Evolutionary conservation across 495 filamentous ascomycete species (phyloP).

Genomic region (Talaromyces nanjingensis): DNA sequence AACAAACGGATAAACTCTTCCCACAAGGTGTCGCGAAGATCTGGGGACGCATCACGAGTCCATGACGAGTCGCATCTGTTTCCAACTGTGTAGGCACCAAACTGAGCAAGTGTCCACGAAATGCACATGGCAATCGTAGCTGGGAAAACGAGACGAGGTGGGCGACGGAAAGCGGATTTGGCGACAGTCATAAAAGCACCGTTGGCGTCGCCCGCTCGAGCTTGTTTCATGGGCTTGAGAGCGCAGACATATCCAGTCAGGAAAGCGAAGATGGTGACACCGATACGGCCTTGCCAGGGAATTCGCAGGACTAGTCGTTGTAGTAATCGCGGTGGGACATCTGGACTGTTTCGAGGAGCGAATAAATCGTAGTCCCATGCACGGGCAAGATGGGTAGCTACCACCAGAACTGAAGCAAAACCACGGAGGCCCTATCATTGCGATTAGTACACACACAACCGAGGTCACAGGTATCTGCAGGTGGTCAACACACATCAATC

Average conservation of each 20-base stretch:
- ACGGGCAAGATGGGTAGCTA: conserved; percentile 56
- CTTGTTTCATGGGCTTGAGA: conserved; percentile 55
- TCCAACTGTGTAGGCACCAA: conserved; percentile 51
- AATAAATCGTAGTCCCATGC: conserved; percentile 54
- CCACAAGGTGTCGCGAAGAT: conserved; percentile 28
- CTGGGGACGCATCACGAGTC: conserved; percentile 49
- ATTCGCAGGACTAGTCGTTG: conserved; percentile 57
- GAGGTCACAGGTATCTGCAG: not conserved
- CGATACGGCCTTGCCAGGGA: conserved; percentile 55
- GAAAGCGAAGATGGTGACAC: conserved; percentile 60
- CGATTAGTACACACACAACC: not conserved
- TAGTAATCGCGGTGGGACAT: conserved; percentile 41
- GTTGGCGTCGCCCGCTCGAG: conserved; percentile 46
- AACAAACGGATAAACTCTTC: conserved; percentile 36
- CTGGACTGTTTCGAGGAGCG: conserved; percentile 41
- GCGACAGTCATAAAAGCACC: conserved; percentile 47
- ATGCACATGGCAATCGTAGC: conserved; percentile 50
- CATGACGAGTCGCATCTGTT: conserved; percentile 52
- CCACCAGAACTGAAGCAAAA: conserved; percentile 56
- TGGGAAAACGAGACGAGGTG: conserved; percentile 55
- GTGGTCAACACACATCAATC: conserved; percentile 51
- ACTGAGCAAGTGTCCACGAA: conserved; percentile 50
- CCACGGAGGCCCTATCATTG: conserved; percentile 51
- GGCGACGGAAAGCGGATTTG: conserved; percentile 57
- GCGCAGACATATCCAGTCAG: conserved; percentile 64